phyloP scores from a whole-genome alignment of 1,284 basidiomycete genomes.

The Polyporus tsugae region DNA sequence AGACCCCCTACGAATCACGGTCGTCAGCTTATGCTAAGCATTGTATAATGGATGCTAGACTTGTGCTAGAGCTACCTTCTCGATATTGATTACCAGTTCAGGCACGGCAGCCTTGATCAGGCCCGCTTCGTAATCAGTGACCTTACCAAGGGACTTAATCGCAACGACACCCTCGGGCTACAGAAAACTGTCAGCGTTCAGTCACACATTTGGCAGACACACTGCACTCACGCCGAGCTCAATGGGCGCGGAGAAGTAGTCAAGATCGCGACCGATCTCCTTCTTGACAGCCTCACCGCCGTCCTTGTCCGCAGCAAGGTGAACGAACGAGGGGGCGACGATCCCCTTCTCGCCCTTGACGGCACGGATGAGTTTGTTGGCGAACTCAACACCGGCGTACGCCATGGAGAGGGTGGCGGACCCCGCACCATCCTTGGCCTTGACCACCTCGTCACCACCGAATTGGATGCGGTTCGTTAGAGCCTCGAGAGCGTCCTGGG shows the following conservation, averaged over 20 bases:
- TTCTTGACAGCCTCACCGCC: slow-evolving; percentile 70
- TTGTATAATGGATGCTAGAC: slow-evolving; percentile 25
- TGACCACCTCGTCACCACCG: slow-evolving; percentile 84
- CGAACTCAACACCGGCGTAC: slow-evolving; percentile 82
- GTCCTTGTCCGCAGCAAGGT: slow-evolving; percentile 78
- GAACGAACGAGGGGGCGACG: slow-evolving; percentile 86
- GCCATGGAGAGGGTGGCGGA: slow-evolving; percentile 84
- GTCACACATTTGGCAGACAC: slow-evolving; percentile 19
- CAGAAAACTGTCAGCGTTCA: slow-evolving; percentile 14
- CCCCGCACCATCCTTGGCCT: slow-evolving; percentile 83
- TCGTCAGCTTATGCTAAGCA: background rate
- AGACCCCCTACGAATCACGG: slow-evolving; percentile 42
- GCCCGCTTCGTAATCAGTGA: slow-evolving; percentile 76
- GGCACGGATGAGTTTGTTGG: slow-evolving; percentile 84
- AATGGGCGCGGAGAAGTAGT: slow-evolving; percentile 87
- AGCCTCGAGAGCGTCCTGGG: slow-evolving; percentile 59
- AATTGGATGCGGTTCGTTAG: slow-evolving; percentile 78
- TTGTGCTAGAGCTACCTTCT: slow-evolving; percentile 57
- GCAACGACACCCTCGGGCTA: slow-evolving; percentile 84
- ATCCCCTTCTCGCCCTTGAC: slow-evolving; percentile 90
- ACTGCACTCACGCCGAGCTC: slow-evolving; percentile 78
- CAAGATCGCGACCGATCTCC: slow-evolving; percentile 72
- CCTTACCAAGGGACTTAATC: slow-evolving; percentile 79
- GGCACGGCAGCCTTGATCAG: slow-evolving; percentile 85
- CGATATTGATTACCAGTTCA: slow-evolving; percentile 84